phyloP scores from a whole-genome alignment of 2,329 filamentous ascomycete species.

The Elsinoe perseae region DNA sequence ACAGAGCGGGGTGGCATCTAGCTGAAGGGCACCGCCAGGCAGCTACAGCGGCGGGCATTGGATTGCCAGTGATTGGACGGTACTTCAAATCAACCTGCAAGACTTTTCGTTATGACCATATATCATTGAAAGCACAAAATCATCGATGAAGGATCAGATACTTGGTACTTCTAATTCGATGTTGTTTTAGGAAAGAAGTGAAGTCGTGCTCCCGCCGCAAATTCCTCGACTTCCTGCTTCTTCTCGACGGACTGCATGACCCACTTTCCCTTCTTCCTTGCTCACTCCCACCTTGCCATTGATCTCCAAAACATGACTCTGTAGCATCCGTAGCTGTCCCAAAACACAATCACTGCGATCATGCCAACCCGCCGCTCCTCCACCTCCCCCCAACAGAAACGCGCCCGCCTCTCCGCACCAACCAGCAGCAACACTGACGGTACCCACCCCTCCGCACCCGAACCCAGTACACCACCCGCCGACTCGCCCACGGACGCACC shows the following conservation, averaged over 20 bases:
- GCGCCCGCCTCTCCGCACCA: neutral
- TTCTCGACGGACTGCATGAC: neutral
- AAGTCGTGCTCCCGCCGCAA: neutral
- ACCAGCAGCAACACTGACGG: neutral
- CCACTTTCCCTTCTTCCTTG: neutral
- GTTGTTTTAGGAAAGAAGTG: neutral
- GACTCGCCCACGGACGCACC: neutral
- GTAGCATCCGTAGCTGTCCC: neutral
- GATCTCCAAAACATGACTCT: neutral
- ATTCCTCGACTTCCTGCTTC: neutral
- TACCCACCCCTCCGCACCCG: neutral
- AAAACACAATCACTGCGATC: neutral
- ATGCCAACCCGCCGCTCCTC: constrained; percentile 1
- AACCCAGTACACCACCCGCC: constrained; percentile 8
- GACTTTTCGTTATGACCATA: no score
- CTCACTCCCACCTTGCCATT: neutral
- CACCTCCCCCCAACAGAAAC: neutral
- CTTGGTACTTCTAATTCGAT: neutral
- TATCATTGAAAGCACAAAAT: no score
- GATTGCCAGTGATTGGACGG: no score
- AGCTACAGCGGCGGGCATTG: no score
- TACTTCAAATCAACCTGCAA: no score
- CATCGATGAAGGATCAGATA: no score
- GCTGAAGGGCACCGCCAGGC: no score
- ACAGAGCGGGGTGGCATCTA: no score